Conservation (phyloP, 2,329 filamentous ascomycete species). For the Akanthomyces uredinophilus region DNA sequence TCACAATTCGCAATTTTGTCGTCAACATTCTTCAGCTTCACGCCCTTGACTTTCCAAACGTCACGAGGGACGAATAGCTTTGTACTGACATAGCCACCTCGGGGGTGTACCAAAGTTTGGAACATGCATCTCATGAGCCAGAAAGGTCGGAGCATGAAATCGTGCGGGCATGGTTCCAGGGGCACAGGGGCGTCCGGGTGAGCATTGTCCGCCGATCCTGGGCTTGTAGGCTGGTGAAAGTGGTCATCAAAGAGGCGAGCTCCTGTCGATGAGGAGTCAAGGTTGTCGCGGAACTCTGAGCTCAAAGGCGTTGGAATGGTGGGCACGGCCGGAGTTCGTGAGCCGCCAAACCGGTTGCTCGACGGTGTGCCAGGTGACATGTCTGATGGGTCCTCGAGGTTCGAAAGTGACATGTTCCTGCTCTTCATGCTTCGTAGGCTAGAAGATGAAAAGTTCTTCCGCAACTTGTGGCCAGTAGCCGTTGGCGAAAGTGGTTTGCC, state of each 20-base stretch:
- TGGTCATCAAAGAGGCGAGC: constrained; percentile 80
- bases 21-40: constrained; percentile 85
- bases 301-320: constrained; percentile 63
- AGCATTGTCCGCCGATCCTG: constrained; percentile 61
- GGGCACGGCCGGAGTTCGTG: constrained; percentile 47
- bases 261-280: constrained; percentile 58
- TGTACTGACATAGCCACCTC: constrained; percentile 86
- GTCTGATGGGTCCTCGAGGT: constrained; percentile 58
- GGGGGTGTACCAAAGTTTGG: constrained; percentile 84
- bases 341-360: constrained; percentile 59
- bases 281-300: constrained; percentile 54
- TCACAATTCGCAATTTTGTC: constrained; percentile 94
- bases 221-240: constrained; percentile 62
- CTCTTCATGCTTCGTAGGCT: constrained; percentile 67
- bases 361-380: constrained; percentile 70
- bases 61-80: constrained; percentile 89
- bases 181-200: constrained; percentile 64
- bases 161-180: constrained; percentile 86
- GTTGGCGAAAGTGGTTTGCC: constrained; percentile 50
- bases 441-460: constrained; percentile 66
- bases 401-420: constrained; percentile 65
- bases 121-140: constrained; percentile 96
- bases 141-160: constrained; percentile 86
- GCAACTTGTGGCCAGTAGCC: constrained; percentile 35
- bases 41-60: constrained; percentile 88